A percentile compares a stretch with the other conserved stretches of the same genome.
phyloP scores from a whole-genome alignment of 805 yeast genomes.

The Candida germanica region DNA sequence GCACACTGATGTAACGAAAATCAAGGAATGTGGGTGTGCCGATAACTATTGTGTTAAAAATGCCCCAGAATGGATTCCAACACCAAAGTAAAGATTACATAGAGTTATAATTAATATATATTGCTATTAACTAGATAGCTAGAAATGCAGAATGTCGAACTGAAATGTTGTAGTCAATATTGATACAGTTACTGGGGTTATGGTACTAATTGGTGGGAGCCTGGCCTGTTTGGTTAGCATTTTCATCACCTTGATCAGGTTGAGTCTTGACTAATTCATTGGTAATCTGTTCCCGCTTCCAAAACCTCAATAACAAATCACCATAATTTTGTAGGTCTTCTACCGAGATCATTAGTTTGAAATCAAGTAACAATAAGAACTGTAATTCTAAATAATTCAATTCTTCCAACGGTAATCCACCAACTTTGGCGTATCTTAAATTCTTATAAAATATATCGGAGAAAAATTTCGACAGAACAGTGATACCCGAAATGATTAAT shows the following conservation, averaged over 20 bases:
- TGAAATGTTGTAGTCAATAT: too few relatives aligned
- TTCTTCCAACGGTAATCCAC: conserved; percentile 91
- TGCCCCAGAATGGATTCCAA: conserved; percentile 40
- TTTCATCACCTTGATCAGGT: background rate
- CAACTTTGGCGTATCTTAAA: conserved; percentile 91
- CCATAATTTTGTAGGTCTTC: conserved; percentile 92
- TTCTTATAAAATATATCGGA: conserved; percentile 93
- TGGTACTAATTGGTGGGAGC: too few relatives aligned
- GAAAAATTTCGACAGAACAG: conserved; percentile 93
- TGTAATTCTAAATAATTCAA: conserved; percentile 89
- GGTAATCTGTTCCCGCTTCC: conserved; percentile 67
- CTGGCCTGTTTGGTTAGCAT: background rate
- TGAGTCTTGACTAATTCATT: conserved; percentile 26
- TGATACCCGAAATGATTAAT: conserved; percentile 87
- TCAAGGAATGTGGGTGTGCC: conserved; percentile 41
- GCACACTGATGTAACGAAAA: conserved; percentile 44
- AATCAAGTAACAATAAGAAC: conserved; percentile 79
- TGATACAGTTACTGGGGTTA: too few relatives aligned
- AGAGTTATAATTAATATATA: conserved; percentile 1
- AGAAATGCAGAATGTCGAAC: background rate
- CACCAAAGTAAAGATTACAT: conserved; percentile 14
- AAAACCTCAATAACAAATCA: conserved; percentile 76
- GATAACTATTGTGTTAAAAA: conserved; percentile 38
- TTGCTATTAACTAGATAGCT: background rate
- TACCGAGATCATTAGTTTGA: conserved; percentile 78